Conservation (phyloP, 106 monocot species). For the Acorus gramineus region DNA sequence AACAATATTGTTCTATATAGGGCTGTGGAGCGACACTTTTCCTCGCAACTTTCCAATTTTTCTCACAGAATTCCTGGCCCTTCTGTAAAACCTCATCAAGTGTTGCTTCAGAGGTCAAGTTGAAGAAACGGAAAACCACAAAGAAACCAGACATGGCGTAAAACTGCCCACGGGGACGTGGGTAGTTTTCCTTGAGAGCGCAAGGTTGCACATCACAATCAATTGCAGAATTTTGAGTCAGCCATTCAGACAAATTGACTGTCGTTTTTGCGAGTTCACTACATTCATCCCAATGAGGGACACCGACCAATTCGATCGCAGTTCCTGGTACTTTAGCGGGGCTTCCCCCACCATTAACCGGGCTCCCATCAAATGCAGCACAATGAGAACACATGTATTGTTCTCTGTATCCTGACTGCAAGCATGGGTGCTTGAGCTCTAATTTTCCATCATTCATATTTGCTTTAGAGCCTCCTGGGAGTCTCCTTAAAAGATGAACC, state of each 20-base stretch:
- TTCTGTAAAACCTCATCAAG: constrained; percentile 48
- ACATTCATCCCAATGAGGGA: constrained; percentile 75
- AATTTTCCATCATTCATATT: constrained; percentile 32
- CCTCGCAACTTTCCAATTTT: constrained; percentile 74
- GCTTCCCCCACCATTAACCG: constrained; percentile 20
- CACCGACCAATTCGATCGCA: constrained; percentile 49
- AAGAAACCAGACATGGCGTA: constrained; percentile 96
- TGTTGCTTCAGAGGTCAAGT: constrained; percentile 61
- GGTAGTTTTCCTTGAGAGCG: constrained; percentile 49
- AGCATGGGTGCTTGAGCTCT: constrained; percentile 73
- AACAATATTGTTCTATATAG: constrained; percentile 95
- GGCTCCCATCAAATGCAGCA: constrained; percentile 42
- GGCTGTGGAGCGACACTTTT: constrained; percentile 86
- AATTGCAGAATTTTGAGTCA: constrained; percentile 37
- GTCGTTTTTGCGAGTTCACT: constrained; percentile 68
- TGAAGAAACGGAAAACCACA: constrained; percentile 91
- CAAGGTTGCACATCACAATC: constrained; percentile 80
- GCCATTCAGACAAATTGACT: constrained; percentile 81
- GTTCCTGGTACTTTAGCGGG: constrained; percentile 21
- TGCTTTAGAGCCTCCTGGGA: constrained; percentile 1
- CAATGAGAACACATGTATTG: constrained; percentile 77
- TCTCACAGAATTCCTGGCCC: constrained; percentile 72
- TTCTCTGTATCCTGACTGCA: constrained; percentile 76
- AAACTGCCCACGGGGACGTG: constrained; percentile 63
- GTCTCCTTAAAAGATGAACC: constrained; percentile 38